Percentiles rank a stretch among this genome's conserved stretches.
These are phyloP conservation scores for Begonia loranthoides DNA, from an alignment of 306 rosid genomes.

Conservation along the genomic window DNA sequence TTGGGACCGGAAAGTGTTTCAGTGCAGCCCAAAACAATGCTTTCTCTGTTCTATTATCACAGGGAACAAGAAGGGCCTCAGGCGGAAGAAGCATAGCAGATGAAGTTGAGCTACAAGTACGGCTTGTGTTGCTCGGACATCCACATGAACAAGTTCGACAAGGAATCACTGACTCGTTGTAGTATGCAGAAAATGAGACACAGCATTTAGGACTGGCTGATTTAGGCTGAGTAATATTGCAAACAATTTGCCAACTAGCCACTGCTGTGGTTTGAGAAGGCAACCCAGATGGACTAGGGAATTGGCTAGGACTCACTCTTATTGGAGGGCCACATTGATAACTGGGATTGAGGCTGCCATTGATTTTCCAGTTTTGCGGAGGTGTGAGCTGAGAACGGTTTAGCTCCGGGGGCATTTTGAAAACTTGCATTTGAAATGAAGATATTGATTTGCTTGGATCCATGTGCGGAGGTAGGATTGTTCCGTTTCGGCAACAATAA, in stretches of 20 bases:
- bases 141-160: conserved; percentile 97
- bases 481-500: conserved; percentile 84
- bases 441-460: conserved; percentile 67
- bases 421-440: conserved; percentile 76
- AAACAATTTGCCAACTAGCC: conserved; percentile 96
- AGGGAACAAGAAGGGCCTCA: conserved; percentile 75
- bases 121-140: conserved; percentile 35
- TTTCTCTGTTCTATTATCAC: conserved; percentile 47
- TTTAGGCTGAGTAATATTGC: conserved; percentile 62
- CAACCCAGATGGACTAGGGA: conserved; percentile 51
- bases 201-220: conserved; percentile 57
- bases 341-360: conserved; percentile 62
- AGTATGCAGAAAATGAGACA: conserved; percentile 82
- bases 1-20: conserved; percentile 40
- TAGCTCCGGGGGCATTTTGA: conserved; percentile 71
- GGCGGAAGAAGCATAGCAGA: conserved; percentile 89
- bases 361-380: conserved; percentile 78
- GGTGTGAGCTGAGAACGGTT: conserved; percentile 62
- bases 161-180: conserved; percentile 85
- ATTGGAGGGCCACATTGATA: conserved; percentile 77
- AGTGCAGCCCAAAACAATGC: conserved; percentile 70
- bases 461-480: conserved; percentile 72
- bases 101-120: conserved; percentile 51
- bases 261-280: conserved; percentile 55
- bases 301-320: conserved; percentile 58